Evolutionary conservation across 257 asterid species (phyloP).

Genomic region (Solanum pinnatisectum): DNA sequence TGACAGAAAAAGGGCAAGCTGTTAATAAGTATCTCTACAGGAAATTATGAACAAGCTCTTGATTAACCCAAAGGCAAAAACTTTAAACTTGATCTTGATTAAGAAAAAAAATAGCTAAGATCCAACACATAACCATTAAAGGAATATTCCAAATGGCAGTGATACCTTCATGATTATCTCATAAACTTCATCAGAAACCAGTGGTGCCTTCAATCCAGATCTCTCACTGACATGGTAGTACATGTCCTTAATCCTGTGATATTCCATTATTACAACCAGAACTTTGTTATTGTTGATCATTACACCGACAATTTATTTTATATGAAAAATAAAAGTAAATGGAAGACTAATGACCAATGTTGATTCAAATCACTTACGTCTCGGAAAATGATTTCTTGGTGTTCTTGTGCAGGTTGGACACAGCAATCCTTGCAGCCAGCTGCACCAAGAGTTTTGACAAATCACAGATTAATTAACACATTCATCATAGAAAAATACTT

Average conservation of each 20-base stretch:
- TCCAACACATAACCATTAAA: not conserved
- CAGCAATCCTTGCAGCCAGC: slow-evolving; percentile 99
- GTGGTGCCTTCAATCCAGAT: slow-evolving; percentile 69
- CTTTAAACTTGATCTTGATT: not conserved
- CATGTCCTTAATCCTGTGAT: slow-evolving; percentile 74
- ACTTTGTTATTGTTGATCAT: not conserved
- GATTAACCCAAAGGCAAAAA: not conserved
- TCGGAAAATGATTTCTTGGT: slow-evolving; percentile 95
- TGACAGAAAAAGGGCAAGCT: slow-evolving; percentile 15
- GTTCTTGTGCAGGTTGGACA: slow-evolving; percentile 92
- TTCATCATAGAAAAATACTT: not conserved
- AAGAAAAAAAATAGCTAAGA: not conserved
- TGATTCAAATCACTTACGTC: slow-evolving; percentile 46
- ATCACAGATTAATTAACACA: not conserved
- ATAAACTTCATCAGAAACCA: slow-evolving; percentile 83
- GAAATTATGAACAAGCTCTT: not conserved
- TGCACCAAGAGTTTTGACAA: slow-evolving; percentile 11
- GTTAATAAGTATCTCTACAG: not conserved
- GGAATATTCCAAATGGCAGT: not conserved
- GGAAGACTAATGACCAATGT: not conserved
- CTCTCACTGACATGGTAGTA: slow-evolving; percentile 70
- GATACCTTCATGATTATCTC: slow-evolving; percentile 80
- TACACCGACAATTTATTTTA: not conserved
- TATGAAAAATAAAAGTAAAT: not conserved
- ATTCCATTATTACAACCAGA: not conserved